Conservation (phyloP, 352 stramenopile species). For the Phytophthora meadii region DNA sequence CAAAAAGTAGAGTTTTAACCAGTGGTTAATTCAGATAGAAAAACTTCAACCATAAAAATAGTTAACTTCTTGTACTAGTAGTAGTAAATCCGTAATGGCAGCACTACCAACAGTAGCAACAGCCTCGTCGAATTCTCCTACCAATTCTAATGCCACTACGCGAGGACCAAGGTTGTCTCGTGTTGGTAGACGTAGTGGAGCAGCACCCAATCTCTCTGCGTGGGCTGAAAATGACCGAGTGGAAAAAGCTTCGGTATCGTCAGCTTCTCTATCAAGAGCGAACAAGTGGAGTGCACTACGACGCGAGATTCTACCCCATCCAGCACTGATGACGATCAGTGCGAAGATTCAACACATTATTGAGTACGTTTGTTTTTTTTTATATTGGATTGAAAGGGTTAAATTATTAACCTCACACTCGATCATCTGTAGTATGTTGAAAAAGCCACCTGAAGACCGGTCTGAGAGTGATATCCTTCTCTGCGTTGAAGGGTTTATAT, state of each 20-base stretch:
- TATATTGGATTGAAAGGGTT: background rate
- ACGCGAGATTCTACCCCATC: conserved; percentile 50
- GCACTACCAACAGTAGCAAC: conserved; percentile 19
- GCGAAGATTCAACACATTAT: conserved; percentile 76
- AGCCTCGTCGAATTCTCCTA: conserved; percentile 4
- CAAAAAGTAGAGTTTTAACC: conserved; percentile 55
- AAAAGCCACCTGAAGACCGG: conserved; percentile 69
- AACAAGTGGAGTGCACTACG: conserved; percentile 41
- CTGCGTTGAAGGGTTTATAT: background rate
- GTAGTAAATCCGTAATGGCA: conserved; percentile 10
- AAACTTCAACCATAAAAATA: background rate
- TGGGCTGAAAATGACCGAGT: conserved; percentile 45
- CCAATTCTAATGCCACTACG: conserved; percentile 3
- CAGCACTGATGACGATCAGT: conserved; percentile 65
- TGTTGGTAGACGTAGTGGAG: conserved; percentile 11
- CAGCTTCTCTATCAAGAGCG: conserved; percentile 7
- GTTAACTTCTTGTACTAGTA: too few species aligned
- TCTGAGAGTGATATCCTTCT: conserved; percentile 67
- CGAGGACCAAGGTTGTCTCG: conserved; percentile 24
- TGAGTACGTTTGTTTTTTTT: conserved; percentile 37
- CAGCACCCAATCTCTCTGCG: conserved; percentile 3
- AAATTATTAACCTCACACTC: background rate
- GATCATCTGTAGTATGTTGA: conserved; percentile 52
- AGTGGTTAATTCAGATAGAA: conserved; percentile 12
- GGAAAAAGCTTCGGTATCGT: conserved; percentile 40